A percentile compares a stretch with the other conserved stretches of the same genome.
Conservation (phyloP, 2,329 filamentous ascomycete genomes). For the Thermothelomyces thermophilus region DNA sequence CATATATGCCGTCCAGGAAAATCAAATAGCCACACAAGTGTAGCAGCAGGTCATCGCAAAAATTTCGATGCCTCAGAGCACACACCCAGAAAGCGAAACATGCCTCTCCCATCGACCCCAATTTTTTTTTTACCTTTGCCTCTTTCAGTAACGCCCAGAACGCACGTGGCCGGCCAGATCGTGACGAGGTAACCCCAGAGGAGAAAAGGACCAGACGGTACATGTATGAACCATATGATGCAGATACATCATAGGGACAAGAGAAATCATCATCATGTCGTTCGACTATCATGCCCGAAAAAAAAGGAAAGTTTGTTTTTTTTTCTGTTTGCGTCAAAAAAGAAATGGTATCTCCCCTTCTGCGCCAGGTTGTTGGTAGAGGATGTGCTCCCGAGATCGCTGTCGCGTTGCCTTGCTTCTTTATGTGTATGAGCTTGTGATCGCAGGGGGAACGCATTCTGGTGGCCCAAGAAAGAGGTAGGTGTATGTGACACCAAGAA, state of each 20-base stretch:
- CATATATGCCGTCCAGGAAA: background rate
- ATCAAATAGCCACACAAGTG: background rate
- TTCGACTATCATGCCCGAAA: constrained; percentile 4
- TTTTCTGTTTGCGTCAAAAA: background rate
- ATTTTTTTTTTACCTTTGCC: constrained; percentile 6
- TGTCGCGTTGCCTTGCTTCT: background rate
- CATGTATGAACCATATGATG: constrained; percentile 6
- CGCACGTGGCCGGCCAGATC: background rate
- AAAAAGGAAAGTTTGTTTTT: constrained; percentile 2
- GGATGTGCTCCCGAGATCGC: background rate
- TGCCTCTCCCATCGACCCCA: background rate
- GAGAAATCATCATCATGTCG: constrained; percentile 12
- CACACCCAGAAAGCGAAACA: background rate
- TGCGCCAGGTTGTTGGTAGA: background rate
- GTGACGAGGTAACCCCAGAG: background rate
- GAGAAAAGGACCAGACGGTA: background rate
- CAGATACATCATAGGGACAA: constrained; percentile 3
- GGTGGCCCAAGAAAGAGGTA: too few species aligned
- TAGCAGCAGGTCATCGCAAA: background rate
- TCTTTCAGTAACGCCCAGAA: background rate
- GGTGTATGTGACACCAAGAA: too few species aligned
- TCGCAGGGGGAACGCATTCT: constrained; percentile 8
- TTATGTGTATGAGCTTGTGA: background rate
- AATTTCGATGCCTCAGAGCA: background rate
- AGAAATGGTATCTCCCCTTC: background rate